Evolutionary conservation across 1,139 yeast species (phyloP), one percentile per base, ranked within the genome.

Genomic region (Debaryomyces coudertii): DNA sequence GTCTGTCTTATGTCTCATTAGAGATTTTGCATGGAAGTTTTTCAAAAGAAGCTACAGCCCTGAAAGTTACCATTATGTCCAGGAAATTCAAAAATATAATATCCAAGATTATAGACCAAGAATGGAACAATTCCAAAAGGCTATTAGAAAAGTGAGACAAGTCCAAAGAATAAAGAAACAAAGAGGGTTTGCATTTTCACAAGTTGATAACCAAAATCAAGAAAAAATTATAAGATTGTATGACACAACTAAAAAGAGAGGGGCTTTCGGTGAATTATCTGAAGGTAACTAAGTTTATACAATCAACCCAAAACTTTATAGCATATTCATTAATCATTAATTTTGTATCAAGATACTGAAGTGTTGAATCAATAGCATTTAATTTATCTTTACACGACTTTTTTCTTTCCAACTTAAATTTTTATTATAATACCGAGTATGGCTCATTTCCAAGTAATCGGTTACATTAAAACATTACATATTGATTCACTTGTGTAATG

Each of bases 151-250:
- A 63, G 98, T 93, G 35, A 85, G 99, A 66, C 99, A 95, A 66
- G 98, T 95, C 30, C 97, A 93, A 66, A 81, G 99, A 66, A 92
- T 93, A 87, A 89, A 95, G 63, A 95, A 93, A 62, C 99, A 93
- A 71, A 85, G 99, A 68, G 99, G 99, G 15, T 95, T 90, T 76
- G 99, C 99, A 1, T 95, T 93, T 60, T 90, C 98, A 3, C 99
- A 93, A 67, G 93, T 89, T 43, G 97, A 90, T 55, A 95, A 88
- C 56, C 87, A 84, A 58, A 96, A 96, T 41, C 98, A 93, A 67
- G 96, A 90, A 53, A 84, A 85, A 61, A 82, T 95, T 53, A 86
- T 95, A 43, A 80, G 99, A 59, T 89, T 95, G 71, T 95, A 95
- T 59, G 99, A 95, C 66, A 93, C 98, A 2, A 92, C 98, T 1